Base-by-base conservation (phyloP, 75 land plant species). In the Isoetes taiwanensis region DNA sequence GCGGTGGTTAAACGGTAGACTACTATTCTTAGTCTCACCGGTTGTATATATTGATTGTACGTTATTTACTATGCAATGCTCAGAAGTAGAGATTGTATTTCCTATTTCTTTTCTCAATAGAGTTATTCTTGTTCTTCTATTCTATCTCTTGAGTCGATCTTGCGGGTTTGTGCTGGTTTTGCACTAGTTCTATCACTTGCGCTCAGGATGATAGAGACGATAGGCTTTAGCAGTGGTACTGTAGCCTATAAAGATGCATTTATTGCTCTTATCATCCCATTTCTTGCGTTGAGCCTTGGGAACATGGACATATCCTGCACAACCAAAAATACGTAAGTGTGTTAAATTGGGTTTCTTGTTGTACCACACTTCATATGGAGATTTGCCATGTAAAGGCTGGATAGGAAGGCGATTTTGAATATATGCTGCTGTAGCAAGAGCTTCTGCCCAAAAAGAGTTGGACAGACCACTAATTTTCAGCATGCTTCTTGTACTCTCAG, bases 401-500 rank as follows among this genome's bases (percentile, higher is more conserved):
- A 31, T 24, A n/a, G 26, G 26, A 2, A 31, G 30, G 8, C 28
- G 26, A 24, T 54, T 54, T 6, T 28, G 31, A 2, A 54, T 16
- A 4, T 54, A 54, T 28, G 27, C 14, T 6, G 26, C 5, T n/a
- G 56, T 54, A 3, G 2, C 2, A 3, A 54, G n/a, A 3, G 5
- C 3, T 24, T 24, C 28, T 9, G 26, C n/a, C 70, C 70, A 56
- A 63, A 25, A 46, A 23, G 10, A 31, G 14, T 56, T 56, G 31
- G 70, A 61, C n/a, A 72, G 6, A 3, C 32, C 32, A 24, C 52
- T 52, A 1, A 17, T 31, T 29, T 42, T 24, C 41, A 65, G n/a
- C 55, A 72, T 28, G 16, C 43, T 39, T 0, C 65, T 16, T 3
- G 43, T 34, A 56, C 58, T 72, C 19, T 72, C 75, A 39, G 62